These are phyloP conservation scores for Hippophae rhamnoides DNA, from an alignment of 306 rosid species.

Conservation along the genomic window DNA sequence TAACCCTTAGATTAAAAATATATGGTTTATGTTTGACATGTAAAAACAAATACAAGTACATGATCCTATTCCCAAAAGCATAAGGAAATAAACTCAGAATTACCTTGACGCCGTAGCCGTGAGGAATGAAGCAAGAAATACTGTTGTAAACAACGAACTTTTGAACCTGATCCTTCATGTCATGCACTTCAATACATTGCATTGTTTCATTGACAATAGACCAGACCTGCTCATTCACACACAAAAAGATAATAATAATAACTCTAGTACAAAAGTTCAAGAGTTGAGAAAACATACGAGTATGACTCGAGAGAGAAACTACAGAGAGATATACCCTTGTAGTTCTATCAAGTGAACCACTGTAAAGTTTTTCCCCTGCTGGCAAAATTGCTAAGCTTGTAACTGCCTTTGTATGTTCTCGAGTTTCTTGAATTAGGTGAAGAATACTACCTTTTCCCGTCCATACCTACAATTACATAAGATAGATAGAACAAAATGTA, in stretches of 20 bases:
- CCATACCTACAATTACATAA: slow-evolving; percentile 55
- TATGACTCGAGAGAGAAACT: no score
- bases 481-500: neutral
- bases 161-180: slow-evolving; percentile 82
- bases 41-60: neutral
- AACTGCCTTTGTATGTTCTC: slow-evolving; percentile 68
- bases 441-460: slow-evolving; percentile 48
- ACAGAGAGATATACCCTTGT: slow-evolving; percentile 35
- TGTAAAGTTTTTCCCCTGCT: slow-evolving; percentile 52
- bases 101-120: slow-evolving; percentile 76
- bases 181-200: slow-evolving; percentile 50
- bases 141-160: slow-evolving; percentile 40
- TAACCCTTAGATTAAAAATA: no score
- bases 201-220: slow-evolving; percentile 45
- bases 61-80: neutral
- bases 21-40: no score
- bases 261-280: neutral
- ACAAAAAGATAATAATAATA: slow-evolving; percentile 13
- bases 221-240: slow-evolving; percentile 55
- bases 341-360: slow-evolving; percentile 84
- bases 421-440: slow-evolving; percentile 59
- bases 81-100: neutral
- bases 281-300: slow-evolving; percentile 7
- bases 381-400: slow-evolving; percentile 52
- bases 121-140: slow-evolving; percentile 61